phyloP scores from a whole-genome alignment of 768 basidiomycete genomes.

The Russula dissimulans region DNA sequence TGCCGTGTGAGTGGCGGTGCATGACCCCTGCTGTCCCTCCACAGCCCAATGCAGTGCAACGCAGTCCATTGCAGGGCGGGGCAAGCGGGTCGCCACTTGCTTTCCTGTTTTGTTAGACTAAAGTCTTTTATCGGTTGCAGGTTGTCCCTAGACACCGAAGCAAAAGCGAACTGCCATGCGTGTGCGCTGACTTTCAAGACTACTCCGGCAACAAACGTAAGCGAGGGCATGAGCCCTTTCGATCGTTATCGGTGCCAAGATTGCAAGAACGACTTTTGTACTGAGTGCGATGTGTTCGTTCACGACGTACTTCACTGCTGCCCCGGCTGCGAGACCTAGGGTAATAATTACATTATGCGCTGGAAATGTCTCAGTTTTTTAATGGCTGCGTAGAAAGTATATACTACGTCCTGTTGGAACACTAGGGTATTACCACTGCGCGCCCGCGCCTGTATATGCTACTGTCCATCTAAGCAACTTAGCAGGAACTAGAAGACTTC shows the following conservation, averaged over 20 bases:
- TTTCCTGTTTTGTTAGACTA: not conserved
- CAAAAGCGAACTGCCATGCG: constrained; percentile 53
- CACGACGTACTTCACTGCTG: constrained; percentile 95
- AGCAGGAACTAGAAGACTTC: too few relatives aligned
- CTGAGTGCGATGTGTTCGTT: constrained; percentile 93
- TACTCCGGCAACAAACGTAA: constrained; percentile 27
- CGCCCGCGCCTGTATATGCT: not conserved
- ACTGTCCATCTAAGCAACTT: not conserved
- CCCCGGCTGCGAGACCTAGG: constrained; percentile 65
- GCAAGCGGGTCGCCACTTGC: too few relatives aligned
- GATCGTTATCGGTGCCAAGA: constrained; percentile 87
- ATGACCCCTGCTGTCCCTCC: too few relatives aligned
- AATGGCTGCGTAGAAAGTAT: not conserved
- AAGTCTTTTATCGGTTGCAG: constrained; percentile 22
- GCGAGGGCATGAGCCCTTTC: constrained; percentile 70
- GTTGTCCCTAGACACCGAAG: constrained; percentile 31
- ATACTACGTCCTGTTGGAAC: not conserved
- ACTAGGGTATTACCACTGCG: not conserved
- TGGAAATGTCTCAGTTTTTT: not conserved
- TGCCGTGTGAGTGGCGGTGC: constrained; percentile 53
- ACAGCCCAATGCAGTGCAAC: not conserved
- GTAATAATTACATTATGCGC: too few relatives aligned
- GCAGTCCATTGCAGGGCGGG: too few relatives aligned
- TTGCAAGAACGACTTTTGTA: constrained; percentile 82
- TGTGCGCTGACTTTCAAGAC: constrained; percentile 67